phyloP scores from a whole-genome alignment of 2,329 filamentous ascomycete species.

The Colletotrichum sp. region DNA sequence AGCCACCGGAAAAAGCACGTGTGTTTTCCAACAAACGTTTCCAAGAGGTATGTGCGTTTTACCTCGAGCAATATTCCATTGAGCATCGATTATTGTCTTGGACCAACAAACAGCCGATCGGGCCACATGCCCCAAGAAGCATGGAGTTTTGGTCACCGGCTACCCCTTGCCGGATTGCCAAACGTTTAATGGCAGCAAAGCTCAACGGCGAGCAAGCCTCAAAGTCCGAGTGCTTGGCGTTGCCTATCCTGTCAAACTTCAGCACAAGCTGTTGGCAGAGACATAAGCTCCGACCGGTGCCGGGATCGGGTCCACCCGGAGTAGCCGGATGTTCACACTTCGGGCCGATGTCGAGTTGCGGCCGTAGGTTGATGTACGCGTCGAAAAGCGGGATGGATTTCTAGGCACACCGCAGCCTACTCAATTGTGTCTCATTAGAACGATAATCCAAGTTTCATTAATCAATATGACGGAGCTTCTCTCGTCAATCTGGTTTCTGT shows the following conservation, averaged over 20 bases:
- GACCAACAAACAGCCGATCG: neutral
- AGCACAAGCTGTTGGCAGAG: neutral
- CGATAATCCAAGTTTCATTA: neutral
- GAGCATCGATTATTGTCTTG: neutral
- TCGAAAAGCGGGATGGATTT: neutral
- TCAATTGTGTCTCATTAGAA: neutral
- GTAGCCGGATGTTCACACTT: neutral
- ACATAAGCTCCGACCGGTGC: neutral
- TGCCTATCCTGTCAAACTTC: neutral
- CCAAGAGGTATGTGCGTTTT: neutral
- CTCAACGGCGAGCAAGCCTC: accelerated
- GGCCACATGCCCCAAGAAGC: neutral
- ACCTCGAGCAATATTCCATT: neutral
- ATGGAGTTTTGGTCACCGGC: neutral
- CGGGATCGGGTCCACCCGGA: neutral
- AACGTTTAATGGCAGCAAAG: neutral
- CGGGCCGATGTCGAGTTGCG: neutral
- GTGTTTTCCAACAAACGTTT: neutral
- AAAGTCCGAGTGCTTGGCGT: neutral
- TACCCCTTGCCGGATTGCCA: neutral
- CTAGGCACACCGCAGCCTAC: neutral
- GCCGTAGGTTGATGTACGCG: neutral
- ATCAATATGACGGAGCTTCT: neutral
- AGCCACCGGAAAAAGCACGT: neutral
- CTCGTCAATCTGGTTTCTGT: neutral